These are phyloP conservation scores for Zygosaccharomyces bailii DNA, from an alignment of 805 yeast species.

Conservation along the genomic window DNA sequence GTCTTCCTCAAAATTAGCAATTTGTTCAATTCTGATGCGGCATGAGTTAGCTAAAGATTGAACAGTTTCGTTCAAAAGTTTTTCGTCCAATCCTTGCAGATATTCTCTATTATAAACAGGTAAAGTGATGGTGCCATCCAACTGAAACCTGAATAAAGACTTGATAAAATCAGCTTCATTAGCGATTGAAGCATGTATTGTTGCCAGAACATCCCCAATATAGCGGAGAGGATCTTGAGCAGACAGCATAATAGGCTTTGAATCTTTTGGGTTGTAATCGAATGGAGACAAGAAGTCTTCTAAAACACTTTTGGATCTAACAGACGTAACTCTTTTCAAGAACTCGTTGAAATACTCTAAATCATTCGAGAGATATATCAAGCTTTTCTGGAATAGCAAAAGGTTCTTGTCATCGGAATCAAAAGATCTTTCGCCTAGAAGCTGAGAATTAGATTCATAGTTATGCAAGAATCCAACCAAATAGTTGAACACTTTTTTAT, in stretches of 20 bases:
- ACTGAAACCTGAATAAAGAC: slow-evolving; percentile 49
- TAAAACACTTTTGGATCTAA: slow-evolving; percentile 59
- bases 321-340: slow-evolving; percentile 58
- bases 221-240: slow-evolving; percentile 80
- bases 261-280: slow-evolving; percentile 30
- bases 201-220: slow-evolving; percentile 84
- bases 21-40: slow-evolving; percentile 65
- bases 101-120: slow-evolving; percentile 27
- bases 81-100: slow-evolving; percentile 28
- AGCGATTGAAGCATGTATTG: slow-evolving; percentile 78
- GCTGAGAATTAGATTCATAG: slow-evolving; percentile 25
- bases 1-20: slow-evolving; percentile 61
- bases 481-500: slow-evolving; percentile 49
- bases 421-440: slow-evolving; percentile 17
- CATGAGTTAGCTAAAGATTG: slow-evolving; percentile 43
- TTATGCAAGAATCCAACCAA: slow-evolving; percentile 36
- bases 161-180: slow-evolving; percentile 78
- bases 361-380: slow-evolving; percentile 39
- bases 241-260: slow-evolving; percentile 55
- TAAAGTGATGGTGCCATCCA: slow-evolving; percentile 18
- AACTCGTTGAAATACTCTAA: slow-evolving; percentile 55
- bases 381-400: slow-evolving; percentile 33
- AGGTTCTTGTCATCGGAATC: slow-evolving; percentile 16
- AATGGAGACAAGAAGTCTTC: slow-evolving; percentile 67
- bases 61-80: slow-evolving; percentile 32